These are phyloP conservation scores for Arthroderma sp. DNA, from an alignment of 2,329 filamentous ascomycete species.

Conservation along the genomic window DNA sequence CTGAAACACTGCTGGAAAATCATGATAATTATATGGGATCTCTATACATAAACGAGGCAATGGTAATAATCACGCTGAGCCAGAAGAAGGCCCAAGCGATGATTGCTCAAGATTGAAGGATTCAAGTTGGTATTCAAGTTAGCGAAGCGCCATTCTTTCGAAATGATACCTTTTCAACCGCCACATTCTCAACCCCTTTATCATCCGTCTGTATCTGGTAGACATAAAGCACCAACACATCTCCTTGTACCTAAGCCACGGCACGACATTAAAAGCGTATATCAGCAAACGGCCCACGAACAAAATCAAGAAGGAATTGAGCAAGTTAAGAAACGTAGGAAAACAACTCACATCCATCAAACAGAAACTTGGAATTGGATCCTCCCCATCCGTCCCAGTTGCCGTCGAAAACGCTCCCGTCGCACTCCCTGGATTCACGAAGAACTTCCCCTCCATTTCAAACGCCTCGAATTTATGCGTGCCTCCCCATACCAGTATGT, in stretches of 20 bases:
- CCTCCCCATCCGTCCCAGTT: conserved; percentile 52
- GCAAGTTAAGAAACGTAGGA: not conserved
- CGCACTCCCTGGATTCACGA: conserved; percentile 55
- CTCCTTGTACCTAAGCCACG: conserved; percentile 66
- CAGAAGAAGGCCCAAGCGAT: conserved; percentile 22
- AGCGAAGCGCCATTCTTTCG: conserved; percentile 56
- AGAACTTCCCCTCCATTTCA: conserved; percentile 59
- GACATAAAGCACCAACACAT: conserved; percentile 88
- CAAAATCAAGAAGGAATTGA: not conserved
- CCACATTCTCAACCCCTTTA: conserved; percentile 64
- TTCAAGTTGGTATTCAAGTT: conserved; percentile 15
- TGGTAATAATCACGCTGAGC: not conserved
- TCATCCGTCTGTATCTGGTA: conserved; percentile 72
- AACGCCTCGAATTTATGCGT: conserved; percentile 59
- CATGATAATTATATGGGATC: too few relatives aligned
- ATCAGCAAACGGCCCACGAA: not conserved
- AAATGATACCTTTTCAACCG: conserved; percentile 76
- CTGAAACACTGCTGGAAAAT: too few relatives aligned
- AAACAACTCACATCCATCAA: conserved; percentile 77
- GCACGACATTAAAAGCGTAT: not conserved
- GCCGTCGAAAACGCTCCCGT: conserved; percentile 52
- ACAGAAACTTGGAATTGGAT: conserved; percentile 82
- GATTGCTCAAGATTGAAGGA: conserved; percentile 9
- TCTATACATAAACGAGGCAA: too few relatives aligned
- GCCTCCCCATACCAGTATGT: conserved; percentile 55